Conservation (phyloP, 768 basidiomycete species). For the Rhodotorula toruloides region DNA sequence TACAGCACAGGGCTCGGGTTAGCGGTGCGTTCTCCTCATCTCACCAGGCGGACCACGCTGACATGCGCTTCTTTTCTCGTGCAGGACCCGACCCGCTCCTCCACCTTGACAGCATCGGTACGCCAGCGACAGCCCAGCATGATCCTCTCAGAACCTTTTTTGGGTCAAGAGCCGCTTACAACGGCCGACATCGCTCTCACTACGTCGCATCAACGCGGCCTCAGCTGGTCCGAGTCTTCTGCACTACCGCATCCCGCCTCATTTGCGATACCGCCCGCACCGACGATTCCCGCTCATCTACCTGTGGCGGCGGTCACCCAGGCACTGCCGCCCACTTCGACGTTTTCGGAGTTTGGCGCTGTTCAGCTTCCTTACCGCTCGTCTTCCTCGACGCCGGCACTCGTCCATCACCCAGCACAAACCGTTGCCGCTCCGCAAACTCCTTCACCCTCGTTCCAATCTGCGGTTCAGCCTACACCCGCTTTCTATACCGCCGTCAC, state of each 20-base stretch:
- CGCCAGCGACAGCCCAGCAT: not conserved
- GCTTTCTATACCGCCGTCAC: not conserved
- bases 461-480: not conserved
- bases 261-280: not conserved
- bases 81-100: too few species aligned
- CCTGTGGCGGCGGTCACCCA: not conserved
- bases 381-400: too few species aligned
- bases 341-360: too few species aligned
- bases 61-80: too few species aligned
- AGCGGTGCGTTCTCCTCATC: not conserved
- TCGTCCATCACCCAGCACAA: not conserved
- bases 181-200: not conserved
- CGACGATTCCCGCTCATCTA: not conserved
- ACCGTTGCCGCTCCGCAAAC: too few species aligned
- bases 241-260: not conserved
- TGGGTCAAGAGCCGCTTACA: not conserved
- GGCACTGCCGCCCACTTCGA: too few species aligned
- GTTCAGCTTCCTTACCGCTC: too few species aligned
- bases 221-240: not conserved
- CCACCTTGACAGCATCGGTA: fast-evolving
- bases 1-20: not conserved
- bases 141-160: not conserved
- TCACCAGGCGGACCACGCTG: too few species aligned
- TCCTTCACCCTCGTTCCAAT: not conserved
- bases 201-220: not conserved